phyloP scores from a whole-genome alignment of 2,329 filamentous ascomycete species.

The Hawksworthiomyces lignivorus region DNA sequence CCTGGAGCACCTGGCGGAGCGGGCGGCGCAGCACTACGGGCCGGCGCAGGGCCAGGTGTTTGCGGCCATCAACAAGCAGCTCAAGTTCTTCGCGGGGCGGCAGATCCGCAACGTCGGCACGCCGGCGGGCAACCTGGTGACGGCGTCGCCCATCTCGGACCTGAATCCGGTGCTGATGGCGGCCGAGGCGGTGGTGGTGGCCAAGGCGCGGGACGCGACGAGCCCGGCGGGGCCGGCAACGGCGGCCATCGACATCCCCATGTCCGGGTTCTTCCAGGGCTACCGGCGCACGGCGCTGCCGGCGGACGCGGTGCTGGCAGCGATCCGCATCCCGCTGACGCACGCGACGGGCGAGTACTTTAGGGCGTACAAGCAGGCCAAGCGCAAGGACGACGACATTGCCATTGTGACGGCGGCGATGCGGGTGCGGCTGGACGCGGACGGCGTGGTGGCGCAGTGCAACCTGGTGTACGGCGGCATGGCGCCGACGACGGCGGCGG shows the following conservation, averaged over 20 bases:
- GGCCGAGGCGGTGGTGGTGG: conserved; percentile 71
- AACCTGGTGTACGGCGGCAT: conserved; percentile 91
- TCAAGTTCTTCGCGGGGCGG: conserved; percentile 87
- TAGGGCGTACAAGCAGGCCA: conserved; percentile 89
- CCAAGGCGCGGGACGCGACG: conserved; percentile 59
- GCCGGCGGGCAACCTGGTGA: conserved; percentile 87
- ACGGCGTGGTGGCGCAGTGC: conserved; percentile 63
- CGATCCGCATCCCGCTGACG: conserved; percentile 76
- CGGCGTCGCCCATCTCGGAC: conserved; percentile 93
- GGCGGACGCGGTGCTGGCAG: conserved; percentile 74
- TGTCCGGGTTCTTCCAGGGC: conserved; percentile 86
- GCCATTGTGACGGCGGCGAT: conserved; percentile 91
- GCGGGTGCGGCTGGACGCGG: conserved; percentile 58
- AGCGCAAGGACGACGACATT: conserved; percentile 96
- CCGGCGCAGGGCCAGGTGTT: conserved; percentile 67
- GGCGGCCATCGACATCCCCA: conserved; percentile 71
- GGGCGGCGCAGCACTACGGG: conserved; percentile 76
- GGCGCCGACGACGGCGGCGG: conserved; percentile 84
- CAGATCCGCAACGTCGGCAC: conserved; percentile 98
- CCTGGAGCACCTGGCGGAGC: conserved; percentile 72
- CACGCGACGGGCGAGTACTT: conserved; percentile 72
- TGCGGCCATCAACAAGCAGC: conserved; percentile 83
- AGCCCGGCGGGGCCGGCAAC: not conserved
- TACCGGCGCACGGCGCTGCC: conserved; percentile 80
- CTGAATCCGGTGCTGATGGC: conserved; percentile 91